Evolutionary conservation across 2,329 filamentous ascomycete genomes (phyloP), one percentile per base, ranked within the genome.

Genomic region (Hypoxylon sp.): DNA sequence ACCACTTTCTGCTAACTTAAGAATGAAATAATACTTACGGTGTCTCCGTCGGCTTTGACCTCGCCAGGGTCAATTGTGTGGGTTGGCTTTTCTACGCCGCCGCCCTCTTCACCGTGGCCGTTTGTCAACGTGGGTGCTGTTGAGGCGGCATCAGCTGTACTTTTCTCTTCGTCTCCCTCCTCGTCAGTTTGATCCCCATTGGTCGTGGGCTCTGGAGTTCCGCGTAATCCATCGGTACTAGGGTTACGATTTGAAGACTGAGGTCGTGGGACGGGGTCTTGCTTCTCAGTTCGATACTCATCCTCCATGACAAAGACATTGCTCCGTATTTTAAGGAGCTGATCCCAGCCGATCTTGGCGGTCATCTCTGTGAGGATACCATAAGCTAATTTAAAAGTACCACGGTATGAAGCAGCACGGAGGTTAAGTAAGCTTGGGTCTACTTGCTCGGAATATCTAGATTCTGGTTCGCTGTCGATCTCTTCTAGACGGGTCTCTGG

Each of bases 291-390:
- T 52, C 96, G 90, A 78, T 99, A 99, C 79, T 99, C 96, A 76
- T 99, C 96, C 79, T 99, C 96, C 96, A 99, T 99, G 52, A 99
- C 96, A 74, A 99, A 99, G 1, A 99, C 96, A 69, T 95, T 94
- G 82, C 95, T 98, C 73, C 96, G 89, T 75, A 97, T 97, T 80
- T 93, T 97, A 56, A 99, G 84, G 21, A 99, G 85, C 77, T 98
- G 93, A 75, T 99, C 96, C 96, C 96, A 99, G 41, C 96, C 96
- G 74, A 99, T 98, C 80, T 96, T 95, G 67, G 93, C 91, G 0
- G 95, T 97, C 84, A 99, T 95, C 78, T 98, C 95, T 0, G 96
- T 98, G 68, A 99, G 84, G 34, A 99, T 91, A 70, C 90, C 90
- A 81, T 99, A 99, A 1, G 96, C 96, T 77, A 97, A 93, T 75